These are phyloP conservation scores for Calonectria hongkongensis DNA, from an alignment of 2,329 filamentous ascomycete species.

Conservation along the genomic window DNA sequence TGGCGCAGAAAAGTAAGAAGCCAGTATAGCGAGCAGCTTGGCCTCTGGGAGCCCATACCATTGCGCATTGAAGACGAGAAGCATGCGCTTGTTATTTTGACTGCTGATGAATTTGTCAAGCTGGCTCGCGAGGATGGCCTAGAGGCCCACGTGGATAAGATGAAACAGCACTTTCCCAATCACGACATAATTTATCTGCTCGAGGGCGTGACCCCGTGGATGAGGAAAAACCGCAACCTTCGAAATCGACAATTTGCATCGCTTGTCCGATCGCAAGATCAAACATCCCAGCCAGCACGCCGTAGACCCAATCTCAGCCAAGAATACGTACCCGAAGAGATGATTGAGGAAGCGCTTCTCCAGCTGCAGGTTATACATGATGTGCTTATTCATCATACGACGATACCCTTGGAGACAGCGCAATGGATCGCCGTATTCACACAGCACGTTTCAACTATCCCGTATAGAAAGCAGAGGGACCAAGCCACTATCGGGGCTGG, in stretches of 20 bases:
- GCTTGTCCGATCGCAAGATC: conserved; percentile 72
- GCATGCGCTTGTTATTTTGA: conserved; percentile 77
- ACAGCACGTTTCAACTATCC: conserved; percentile 85
- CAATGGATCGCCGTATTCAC: conserved; percentile 85
- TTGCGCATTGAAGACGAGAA: conserved; percentile 72
- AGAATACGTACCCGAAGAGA: conserved; percentile 79
- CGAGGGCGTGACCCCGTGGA: conserved; percentile 80
- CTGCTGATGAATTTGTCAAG: conserved; percentile 79
- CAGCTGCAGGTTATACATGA: conserved; percentile 81
- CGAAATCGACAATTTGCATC: conserved; percentile 81
- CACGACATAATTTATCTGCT: conserved; percentile 81
- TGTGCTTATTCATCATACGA: conserved; percentile 82
- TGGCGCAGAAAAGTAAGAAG: conserved; percentile 83
- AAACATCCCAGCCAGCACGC: conserved; percentile 53
- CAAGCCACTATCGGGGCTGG: conserved; percentile 71
- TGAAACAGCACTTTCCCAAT: conserved; percentile 72
- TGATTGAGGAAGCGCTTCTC: conserved; percentile 82
- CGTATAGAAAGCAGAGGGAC: conserved; percentile 77
- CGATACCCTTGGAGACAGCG: conserved; percentile 76
- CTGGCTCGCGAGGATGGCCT: conserved; percentile 73
- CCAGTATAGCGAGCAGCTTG: conserved; percentile 75
- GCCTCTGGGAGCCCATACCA: conserved; percentile 79
- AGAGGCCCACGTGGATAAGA: conserved; percentile 73
- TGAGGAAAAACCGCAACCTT: conserved; percentile 80
- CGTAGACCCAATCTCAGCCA: conserved; percentile 62